Evolutionary conservation across 352 stramenopile genomes (phyloP).

Genomic region (Halophytophthora polymorphica): DNA sequence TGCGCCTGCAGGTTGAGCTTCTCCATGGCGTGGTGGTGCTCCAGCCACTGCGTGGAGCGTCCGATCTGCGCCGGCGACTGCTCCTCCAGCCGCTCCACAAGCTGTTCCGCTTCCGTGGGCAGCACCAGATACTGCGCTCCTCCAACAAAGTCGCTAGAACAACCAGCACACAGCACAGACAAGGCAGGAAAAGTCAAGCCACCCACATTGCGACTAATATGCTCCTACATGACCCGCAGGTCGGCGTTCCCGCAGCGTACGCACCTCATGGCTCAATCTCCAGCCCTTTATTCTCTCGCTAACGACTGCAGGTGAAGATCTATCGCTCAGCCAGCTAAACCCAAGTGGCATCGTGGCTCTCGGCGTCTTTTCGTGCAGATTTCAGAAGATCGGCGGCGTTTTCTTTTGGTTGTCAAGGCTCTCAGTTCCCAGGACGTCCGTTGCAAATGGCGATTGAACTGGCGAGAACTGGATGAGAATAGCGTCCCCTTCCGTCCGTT

Average conservation of each 20-base stretch:
- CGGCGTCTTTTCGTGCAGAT: too few relatives aligned
- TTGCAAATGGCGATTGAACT: background rate
- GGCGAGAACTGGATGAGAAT: constrained; percentile 2
- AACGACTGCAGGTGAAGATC: background rate
- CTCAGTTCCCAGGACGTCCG: background rate
- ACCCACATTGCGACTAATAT: too few relatives aligned
- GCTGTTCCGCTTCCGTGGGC: constrained; percentile 76
- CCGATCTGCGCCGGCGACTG: constrained; percentile 69
- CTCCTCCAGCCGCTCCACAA: constrained; percentile 70
- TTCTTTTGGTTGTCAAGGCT: background rate
- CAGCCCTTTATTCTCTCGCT: background rate
- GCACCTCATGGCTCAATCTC: too few relatives aligned
- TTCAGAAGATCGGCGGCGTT: background rate
- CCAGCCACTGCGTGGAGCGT: constrained; percentile 64
- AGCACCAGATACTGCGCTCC: constrained; percentile 61
- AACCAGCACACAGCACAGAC: background rate
- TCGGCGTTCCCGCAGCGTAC: too few relatives aligned
- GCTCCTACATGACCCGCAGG: too few relatives aligned
- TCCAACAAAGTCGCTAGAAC: constrained; percentile 20
- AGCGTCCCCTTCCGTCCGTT: background rate
- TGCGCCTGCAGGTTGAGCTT: constrained; percentile 94
- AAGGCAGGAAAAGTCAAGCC: background rate
- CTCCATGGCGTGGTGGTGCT: constrained; percentile 86
- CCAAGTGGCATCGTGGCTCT: too few relatives aligned
- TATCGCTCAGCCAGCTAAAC: too few relatives aligned